These are phyloP conservation scores for Fusarium equiseti DNA, from an alignment of 2,329 filamentous ascomycete genomes.

Conservation along the genomic window DNA sequence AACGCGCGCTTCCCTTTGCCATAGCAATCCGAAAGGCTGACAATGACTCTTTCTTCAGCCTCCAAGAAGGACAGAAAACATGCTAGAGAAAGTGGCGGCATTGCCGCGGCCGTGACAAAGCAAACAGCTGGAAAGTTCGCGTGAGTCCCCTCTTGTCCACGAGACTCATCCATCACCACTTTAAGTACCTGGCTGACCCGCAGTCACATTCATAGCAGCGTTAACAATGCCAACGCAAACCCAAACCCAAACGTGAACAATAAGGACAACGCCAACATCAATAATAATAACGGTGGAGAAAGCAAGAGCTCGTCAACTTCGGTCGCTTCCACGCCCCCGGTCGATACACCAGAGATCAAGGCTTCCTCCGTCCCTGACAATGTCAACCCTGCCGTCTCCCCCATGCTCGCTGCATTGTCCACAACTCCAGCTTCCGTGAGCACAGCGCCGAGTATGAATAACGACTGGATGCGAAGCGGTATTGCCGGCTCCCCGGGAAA, in stretches of 20 bases:
- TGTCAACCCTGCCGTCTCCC: conserved; percentile 60
- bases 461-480: conserved; percentile 60
- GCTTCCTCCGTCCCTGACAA: conserved; percentile 57
- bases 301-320: conserved; percentile 55
- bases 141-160: conserved; percentile 55
- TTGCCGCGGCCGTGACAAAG: conserved; percentile 66
- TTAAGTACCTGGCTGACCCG: conserved; percentile 43
- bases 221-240: conserved; percentile 46
- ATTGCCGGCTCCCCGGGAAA: conserved; percentile 66
- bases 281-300: conserved; percentile 49
- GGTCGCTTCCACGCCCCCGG: conserved; percentile 59
- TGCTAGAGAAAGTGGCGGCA: conserved; percentile 66
- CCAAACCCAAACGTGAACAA: conserved; percentile 48
- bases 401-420: conserved; percentile 62
- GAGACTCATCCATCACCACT: conserved; percentile 45
- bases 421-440: conserved; percentile 63
- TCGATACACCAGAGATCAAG: conserved; percentile 61
- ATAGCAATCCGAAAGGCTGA: conserved; percentile 32
- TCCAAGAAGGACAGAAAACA: conserved; percentile 67
- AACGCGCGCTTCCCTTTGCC: conserved; percentile 23
- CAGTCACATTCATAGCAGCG: conserved; percentile 35
- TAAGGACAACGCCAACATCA: conserved; percentile 46
- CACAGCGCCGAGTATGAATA: conserved; percentile 60
- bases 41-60: conserved; percentile 51
- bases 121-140: conserved; percentile 65